A percentile compares a stretch with the other conserved stretches of the same genome.
phyloP scores from a whole-genome alignment of 2,329 filamentous ascomycete species.

The Biscogniauxia marginata region DNA sequence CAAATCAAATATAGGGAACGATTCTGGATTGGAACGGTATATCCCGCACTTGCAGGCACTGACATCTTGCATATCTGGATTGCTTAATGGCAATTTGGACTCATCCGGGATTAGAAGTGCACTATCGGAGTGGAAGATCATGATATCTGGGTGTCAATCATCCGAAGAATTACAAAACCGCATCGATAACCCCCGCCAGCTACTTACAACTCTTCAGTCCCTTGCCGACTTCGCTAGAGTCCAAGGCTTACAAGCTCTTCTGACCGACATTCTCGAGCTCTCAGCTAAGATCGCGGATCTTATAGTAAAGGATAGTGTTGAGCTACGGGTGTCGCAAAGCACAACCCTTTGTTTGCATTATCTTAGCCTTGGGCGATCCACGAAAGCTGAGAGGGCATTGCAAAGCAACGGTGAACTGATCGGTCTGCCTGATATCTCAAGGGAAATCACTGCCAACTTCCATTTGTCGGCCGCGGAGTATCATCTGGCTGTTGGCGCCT shows the following conservation, averaged over 20 bases:
- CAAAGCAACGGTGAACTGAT: conserved; percentile 54
- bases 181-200: conserved; percentile 49
- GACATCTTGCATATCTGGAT: conserved; percentile 42
- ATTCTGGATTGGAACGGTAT: conserved; percentile 43
- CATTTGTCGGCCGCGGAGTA: conserved; percentile 76
- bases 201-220: conserved; percentile 51
- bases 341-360: conserved; percentile 53
- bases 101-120: conserved; percentile 35
- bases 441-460: conserved; percentile 49
- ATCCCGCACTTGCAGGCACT: conserved; percentile 49
- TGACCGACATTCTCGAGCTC: conserved; percentile 48
- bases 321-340: conserved; percentile 45
- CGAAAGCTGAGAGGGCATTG: conserved; percentile 53
- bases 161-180: conserved; percentile 41
- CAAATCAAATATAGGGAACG: conserved; percentile 42
- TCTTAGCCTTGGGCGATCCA: conserved; percentile 50
- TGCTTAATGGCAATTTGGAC: conserved; percentile 40
- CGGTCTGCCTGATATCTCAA: conserved; percentile 38
- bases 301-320: conserved; percentile 29
- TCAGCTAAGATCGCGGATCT: conserved; percentile 42
- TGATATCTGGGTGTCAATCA: conserved; percentile 39
- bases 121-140: conserved; percentile 44
- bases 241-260: conserved; percentile 46
- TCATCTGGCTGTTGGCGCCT: conserved; percentile 63
- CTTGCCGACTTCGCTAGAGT: conserved; percentile 52